These are phyloP conservation scores for Ramularia endophylla DNA, from an alignment of 2,329 filamentous ascomycete genomes.

Conservation along the genomic window DNA sequence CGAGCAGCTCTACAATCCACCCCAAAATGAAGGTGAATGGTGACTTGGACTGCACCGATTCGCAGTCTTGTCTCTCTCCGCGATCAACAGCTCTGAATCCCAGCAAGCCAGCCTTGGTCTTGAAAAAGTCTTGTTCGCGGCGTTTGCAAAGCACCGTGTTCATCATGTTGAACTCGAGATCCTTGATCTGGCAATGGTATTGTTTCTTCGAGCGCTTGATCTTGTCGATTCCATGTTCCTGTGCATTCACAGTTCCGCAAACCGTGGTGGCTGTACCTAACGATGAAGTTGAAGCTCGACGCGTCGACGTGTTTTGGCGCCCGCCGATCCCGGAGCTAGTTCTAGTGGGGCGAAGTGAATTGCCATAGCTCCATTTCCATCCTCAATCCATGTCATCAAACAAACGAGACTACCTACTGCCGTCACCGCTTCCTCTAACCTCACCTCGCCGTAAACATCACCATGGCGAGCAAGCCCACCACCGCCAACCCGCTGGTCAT, in stretches of 20 bases:
- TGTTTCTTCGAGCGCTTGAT: too few relatives aligned
- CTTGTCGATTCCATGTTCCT: too few relatives aligned
- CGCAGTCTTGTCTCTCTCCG: constrained; percentile 10
- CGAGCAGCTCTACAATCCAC: constrained; percentile 8
- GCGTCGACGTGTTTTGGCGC: too few relatives aligned
- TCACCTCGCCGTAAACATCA: constrained; percentile 9
- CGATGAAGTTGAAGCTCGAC: too few relatives aligned
- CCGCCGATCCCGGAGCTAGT: not conserved
- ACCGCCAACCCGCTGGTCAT: constrained; percentile 39
- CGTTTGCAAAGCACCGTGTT: too few relatives aligned
- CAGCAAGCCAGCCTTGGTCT: constrained; percentile 17
- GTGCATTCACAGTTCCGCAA: too few relatives aligned
- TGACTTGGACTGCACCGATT: constrained; percentile 9
- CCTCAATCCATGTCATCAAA: not conserved
- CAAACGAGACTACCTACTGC: not conserved
- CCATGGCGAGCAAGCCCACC: constrained; percentile 30
- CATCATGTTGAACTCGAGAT: too few relatives aligned
- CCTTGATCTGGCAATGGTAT: too few relatives aligned
- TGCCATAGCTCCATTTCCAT: not conserved
- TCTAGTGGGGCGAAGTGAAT: not conserved
- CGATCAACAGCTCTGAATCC: constrained; percentile 12
- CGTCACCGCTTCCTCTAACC: not conserved
- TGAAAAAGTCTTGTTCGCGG: constrained; percentile 19
- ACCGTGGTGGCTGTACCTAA: too few relatives aligned
- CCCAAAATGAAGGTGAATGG: constrained; percentile 11